Evolutionary conservation across 2,329 filamentous ascomycete species (phyloP), one percentile per base, ranked within the genome.

Genomic region (Epicoccum nigrum): DNA sequence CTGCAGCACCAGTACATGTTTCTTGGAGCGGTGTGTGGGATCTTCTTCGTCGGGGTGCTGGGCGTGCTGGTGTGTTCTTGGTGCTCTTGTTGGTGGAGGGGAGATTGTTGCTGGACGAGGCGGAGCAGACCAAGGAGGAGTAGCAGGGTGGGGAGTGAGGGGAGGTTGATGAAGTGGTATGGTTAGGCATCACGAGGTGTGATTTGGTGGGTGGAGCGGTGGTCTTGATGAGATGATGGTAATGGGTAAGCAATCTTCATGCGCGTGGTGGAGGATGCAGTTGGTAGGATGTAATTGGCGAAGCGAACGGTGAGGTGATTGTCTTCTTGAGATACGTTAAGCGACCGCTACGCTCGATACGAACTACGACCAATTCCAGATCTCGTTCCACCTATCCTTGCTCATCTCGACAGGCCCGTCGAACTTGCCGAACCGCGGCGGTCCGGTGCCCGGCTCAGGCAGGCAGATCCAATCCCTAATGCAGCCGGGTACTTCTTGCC

Each of bases 381-480:
- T 84, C 59, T 85, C 78, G 17, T 77, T 76, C 88, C 88, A 92
- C 42, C 83, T 74, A 60, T 73, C 73, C 52, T 79, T 76, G 54
- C 84, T 80, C 25, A 77, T 75, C 45, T 83, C 79, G 61, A 90
- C 68, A 4, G 86, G 84, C 1, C 84, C 84, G 39, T 82, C 76
- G 17, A 90, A 76, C 28, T 77, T 77, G 1, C 89, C 89, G 64
- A 87, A 86, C 45, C 87, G 79, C 8, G 88, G 85, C 13, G 81
- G 74, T 1, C 83, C 82, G 1, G 84, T 84, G 45, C 87, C 88
- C 3, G 87, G 81, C 72, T 92, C 88, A 1, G 93, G 92, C 23
- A 97, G 77, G 69, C 90, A 92, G 42, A 97, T 79, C 88, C 89
- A 97, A 68, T 95, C 86, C 38, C 90, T 78, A 19, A 97, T 83